phyloP scores from a whole-genome alignment of 495 filamentous ascomycete genomes.

The Stereocaulon alpinum region DNA sequence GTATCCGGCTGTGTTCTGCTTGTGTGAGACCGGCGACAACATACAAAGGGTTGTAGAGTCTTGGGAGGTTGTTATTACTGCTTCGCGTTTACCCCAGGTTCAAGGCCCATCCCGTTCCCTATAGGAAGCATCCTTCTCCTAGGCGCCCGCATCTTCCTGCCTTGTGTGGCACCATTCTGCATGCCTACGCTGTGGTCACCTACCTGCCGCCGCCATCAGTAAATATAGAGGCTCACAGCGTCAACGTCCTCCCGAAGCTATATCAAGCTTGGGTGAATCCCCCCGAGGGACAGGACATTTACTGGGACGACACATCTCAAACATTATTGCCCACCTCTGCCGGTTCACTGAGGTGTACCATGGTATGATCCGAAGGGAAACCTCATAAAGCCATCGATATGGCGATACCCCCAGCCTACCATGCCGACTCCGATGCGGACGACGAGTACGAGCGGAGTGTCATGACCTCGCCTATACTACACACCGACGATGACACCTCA shows the following conservation, averaged over 20 bases:
- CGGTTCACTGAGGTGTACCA: neutral
- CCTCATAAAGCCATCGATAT: neutral
- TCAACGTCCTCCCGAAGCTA: neutral
- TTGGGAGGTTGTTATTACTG: neutral
- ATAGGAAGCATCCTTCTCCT: neutral
- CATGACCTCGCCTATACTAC: constrained; percentile 61
- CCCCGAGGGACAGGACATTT: neutral
- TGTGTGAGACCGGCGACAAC: no score
- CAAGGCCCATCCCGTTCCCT: neutral
- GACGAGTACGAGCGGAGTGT: constrained; percentile 87
- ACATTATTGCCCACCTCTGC: neutral
- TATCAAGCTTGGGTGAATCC: neutral
- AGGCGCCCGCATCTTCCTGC: neutral
- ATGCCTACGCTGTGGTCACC: neutral
- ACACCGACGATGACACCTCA: constrained; percentile 67
- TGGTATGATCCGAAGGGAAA: neutral
- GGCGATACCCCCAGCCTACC: constrained; percentile 30
- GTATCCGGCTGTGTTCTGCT: no score
- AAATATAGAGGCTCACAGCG: neutral
- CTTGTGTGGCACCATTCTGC: neutral
- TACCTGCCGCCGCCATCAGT: neutral
- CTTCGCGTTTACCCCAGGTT: neutral
- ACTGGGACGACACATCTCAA: neutral
- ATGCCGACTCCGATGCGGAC: constrained; percentile 67
- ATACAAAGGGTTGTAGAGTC: neutral